Percentiles rank a stretch among this genome's conserved stretches.
Evolutionary conservation across 176 grass and related monocot species (phyloP).

Genomic region (Carex parvula): DNA sequence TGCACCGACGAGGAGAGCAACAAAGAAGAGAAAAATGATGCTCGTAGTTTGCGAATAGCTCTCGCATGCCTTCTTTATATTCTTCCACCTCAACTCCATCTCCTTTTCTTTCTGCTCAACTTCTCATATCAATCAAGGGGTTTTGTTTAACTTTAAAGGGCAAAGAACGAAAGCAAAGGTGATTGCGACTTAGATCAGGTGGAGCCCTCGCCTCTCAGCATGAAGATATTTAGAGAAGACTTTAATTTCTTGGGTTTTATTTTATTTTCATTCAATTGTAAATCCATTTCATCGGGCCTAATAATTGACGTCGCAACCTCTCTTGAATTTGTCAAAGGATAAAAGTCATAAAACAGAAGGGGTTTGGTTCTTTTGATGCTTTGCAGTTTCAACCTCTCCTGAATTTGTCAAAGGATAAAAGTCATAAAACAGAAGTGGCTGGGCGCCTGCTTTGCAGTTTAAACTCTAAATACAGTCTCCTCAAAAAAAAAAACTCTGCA

Average conservation of each 20-base stretch:
- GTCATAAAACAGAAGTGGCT: no score
- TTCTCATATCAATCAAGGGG: not conserved
- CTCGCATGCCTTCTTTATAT: slow-evolving; percentile 24
- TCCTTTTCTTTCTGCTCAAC: not conserved
- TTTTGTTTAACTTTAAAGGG: not conserved
- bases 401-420: no score
- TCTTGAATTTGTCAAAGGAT: not conserved
- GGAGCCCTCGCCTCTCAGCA: not conserved
- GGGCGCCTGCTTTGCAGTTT: no score
- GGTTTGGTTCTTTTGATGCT: no score
- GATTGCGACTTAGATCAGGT: not conserved
- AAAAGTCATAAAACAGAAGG: no score
- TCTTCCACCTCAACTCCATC: slow-evolving; percentile 20
- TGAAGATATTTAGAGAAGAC: not conserved
- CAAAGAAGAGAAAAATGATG: slow-evolving; percentile 38
- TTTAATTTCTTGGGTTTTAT: not conserved
- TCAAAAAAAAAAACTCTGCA: no score
- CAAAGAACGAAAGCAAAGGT: not conserved
- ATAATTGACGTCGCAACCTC: not conserved
- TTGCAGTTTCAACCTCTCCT: no score
- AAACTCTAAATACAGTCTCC: no score
- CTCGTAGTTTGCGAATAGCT: slow-evolving; percentile 12
- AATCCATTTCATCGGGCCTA: not conserved
- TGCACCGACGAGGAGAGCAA: slow-evolving; percentile 37
- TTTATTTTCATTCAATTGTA: not conserved